phyloP scores from a whole-genome alignment of 805 yeast genomes.

The Barnettozyma pratensis region DNA sequence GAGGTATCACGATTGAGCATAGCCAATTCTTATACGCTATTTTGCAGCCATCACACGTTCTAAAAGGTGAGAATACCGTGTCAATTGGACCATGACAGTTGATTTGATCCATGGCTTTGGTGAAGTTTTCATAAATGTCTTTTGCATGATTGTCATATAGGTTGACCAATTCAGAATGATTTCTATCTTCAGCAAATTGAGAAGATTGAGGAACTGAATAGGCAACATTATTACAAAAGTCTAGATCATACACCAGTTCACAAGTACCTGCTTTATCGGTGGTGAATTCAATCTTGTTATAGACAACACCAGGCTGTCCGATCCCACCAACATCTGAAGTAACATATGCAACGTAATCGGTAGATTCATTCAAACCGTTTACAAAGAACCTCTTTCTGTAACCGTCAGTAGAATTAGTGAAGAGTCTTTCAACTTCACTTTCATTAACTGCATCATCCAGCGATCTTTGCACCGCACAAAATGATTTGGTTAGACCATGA shows the following conservation, averaged over 20 bases:
- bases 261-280: slow-evolving; percentile 56
- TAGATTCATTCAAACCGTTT: slow-evolving; percentile 52
- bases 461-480: slow-evolving; percentile 60
- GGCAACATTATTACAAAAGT: slow-evolving; percentile 77
- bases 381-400: slow-evolving; percentile 59
- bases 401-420: slow-evolving; percentile 39
- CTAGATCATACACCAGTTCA: slow-evolving; percentile 65
- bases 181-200: slow-evolving; percentile 26
- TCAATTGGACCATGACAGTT: slow-evolving; percentile 68
- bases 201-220: slow-evolving; percentile 72
- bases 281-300: slow-evolving; percentile 49
- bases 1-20: slow-evolving; percentile 81
- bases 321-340: slow-evolving; percentile 41
- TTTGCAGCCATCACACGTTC: slow-evolving; percentile 69
- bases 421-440: slow-evolving; percentile 22
- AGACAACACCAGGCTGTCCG: slow-evolving; percentile 59
- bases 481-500: slow-evolving; percentile 43
- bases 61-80: slow-evolving; percentile 66
- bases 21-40: slow-evolving; percentile 78
- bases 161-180: slow-evolving; percentile 30
- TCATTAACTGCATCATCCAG: slow-evolving; percentile 19
- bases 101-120: slow-evolving; percentile 68
- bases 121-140: slow-evolving; percentile 55
- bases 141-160: slow-evolving; percentile 64
- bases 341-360: slow-evolving; percentile 61